Conservation (phyloP, 2,329 filamentous ascomycete species). For the Fusarium xyrophilum region DNA sequence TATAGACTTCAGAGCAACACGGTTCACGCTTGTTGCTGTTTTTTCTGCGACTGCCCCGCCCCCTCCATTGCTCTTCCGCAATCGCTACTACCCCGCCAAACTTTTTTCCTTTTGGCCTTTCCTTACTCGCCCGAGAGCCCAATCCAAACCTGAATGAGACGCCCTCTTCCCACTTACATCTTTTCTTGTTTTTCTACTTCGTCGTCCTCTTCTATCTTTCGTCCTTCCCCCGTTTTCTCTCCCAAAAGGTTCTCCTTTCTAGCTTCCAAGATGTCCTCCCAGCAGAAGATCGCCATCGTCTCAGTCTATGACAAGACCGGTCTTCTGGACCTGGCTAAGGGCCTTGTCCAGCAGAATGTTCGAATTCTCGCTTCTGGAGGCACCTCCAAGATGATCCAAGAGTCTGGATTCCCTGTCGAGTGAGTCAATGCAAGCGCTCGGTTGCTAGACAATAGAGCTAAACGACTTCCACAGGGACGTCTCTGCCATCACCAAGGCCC, state of each 20-base stretch:
- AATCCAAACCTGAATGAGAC: slow-evolving; percentile 23
- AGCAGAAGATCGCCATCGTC: slow-evolving; percentile 80
- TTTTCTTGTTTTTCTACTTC: slow-evolving; percentile 10
- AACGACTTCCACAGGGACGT: slow-evolving; percentile 72
- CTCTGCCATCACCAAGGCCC: slow-evolving; percentile 94
- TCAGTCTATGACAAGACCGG: slow-evolving; percentile 99
- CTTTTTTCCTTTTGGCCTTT: slow-evolving; percentile 36
- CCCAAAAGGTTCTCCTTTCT: slow-evolving; percentile 17
- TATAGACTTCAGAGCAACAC: slow-evolving; percentile 4
- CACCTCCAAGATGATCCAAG: slow-evolving; percentile 94
- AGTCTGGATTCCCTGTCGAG: slow-evolving; percentile 95
- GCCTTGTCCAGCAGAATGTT: slow-evolving; percentile 86
- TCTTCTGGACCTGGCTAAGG: slow-evolving; percentile 89
- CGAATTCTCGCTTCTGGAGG: slow-evolving; percentile 93
- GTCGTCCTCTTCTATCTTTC: slow-evolving; percentile 2
- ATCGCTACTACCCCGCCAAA: slow-evolving; percentile 43
- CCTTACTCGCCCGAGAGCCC: slow-evolving; percentile 29
- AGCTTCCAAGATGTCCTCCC: slow-evolving; percentile 46
- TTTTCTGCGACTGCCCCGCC: slow-evolving; percentile 33
- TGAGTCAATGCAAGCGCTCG: slow-evolving; percentile 55
- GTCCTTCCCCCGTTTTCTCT: not conserved
- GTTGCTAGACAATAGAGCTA: slow-evolving; percentile 2
- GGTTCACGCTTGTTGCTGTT: slow-evolving; percentile 14
- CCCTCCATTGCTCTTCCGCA: slow-evolving; percentile 32
- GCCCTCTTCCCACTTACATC: slow-evolving; percentile 25